Evolutionary conservation across 257 asterid species (phyloP).

Genomic region (Avicennia marina): DNA sequence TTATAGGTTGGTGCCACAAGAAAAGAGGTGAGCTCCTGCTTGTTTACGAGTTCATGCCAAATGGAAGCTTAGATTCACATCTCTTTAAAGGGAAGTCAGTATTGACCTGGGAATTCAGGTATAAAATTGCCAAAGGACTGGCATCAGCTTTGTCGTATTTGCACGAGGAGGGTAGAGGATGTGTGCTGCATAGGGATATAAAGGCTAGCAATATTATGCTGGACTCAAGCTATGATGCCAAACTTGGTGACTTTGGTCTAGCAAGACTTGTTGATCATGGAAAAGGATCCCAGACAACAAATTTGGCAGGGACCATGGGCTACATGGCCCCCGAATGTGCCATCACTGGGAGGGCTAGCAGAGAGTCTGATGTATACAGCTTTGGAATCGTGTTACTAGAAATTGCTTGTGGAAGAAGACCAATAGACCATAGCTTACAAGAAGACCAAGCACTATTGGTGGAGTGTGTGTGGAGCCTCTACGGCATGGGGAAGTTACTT

Average conservation of each 20-base stretch:
- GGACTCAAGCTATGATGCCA: conserved; percentile 21
- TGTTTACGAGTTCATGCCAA: no score
- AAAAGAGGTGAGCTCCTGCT: no score
- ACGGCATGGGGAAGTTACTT: conserved; percentile 11
- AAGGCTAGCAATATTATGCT: conserved; percentile 24
- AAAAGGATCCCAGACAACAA: conserved; percentile 17
- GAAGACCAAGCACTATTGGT: no score
- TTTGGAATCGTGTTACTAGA: conserved; percentile 31
- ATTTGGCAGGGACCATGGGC: no score
- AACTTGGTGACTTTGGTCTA: conserved; percentile 22
- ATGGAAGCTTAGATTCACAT: no score
- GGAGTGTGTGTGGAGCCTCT: no score
- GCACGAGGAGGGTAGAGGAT: no score
- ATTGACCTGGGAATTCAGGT: no score
- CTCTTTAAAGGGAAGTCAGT: no score
- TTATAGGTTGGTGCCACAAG: no score
- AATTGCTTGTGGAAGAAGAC: conserved; percentile 30
- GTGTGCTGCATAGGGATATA: conserved; percentile 30
- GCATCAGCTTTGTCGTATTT: no score
- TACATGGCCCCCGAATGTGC: conserved; percentile 37
- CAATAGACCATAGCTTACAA: conserved; percentile 17
- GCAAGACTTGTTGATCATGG: conserved; percentile 23
- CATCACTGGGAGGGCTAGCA: conserved; percentile 30
- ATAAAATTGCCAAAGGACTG: no score
- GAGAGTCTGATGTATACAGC: conserved; percentile 32